These are phyloP conservation scores for Diplogelasinospora grovesii DNA, from an alignment of 495 filamentous ascomycete species.

Conservation along the genomic window DNA sequence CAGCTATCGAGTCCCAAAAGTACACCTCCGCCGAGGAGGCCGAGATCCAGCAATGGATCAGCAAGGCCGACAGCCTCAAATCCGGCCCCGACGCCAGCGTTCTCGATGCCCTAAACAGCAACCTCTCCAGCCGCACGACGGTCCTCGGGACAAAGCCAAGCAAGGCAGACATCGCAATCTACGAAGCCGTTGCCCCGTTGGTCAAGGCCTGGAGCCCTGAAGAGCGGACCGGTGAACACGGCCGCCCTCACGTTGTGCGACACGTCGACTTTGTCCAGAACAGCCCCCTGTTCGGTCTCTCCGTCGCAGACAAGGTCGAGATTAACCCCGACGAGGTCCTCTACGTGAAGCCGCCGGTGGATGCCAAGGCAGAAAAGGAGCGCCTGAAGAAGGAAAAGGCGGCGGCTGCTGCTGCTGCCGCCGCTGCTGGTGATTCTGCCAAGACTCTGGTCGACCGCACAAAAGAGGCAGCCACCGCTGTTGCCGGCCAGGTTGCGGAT, in stretches of 20 bases:
- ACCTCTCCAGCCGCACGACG: slow-evolving; percentile 83
- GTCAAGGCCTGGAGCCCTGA: slow-evolving; percentile 78
- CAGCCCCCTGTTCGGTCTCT: slow-evolving; percentile 66
- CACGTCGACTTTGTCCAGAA: slow-evolving; percentile 94
- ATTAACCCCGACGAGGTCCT: slow-evolving; percentile 74
- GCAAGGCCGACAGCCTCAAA: slow-evolving; percentile 62
- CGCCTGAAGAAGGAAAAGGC: slow-evolving; percentile 82
- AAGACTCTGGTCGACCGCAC: slow-evolving; percentile 45
- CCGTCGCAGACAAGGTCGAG: slow-evolving; percentile 68
- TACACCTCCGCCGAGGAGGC: slow-evolving; percentile 73
- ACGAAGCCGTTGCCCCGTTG: slow-evolving; percentile 68
- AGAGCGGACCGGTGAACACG: slow-evolving; percentile 84
- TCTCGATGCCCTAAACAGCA: slow-evolving; percentile 70
- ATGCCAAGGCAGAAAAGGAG: slow-evolving; percentile 85
- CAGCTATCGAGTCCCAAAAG: slow-evolving; percentile 59
- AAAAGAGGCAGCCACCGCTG: slow-evolving; percentile 40
- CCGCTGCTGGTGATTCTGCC: slow-evolving; percentile 22
- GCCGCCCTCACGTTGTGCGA: slow-evolving; percentile 86
- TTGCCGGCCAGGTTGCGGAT: no score
- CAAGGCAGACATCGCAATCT: slow-evolving; percentile 81
- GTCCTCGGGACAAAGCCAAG: slow-evolving; percentile 86
- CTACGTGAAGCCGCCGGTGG: slow-evolving; percentile 73
- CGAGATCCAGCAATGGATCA: slow-evolving; percentile 83
- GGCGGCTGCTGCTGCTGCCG: slow-evolving; percentile 44
- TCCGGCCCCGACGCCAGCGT: slow-evolving; percentile 53